Evolutionary conservation across 2,329 filamentous ascomycete genomes (phyloP).

Genomic region (Parastagonospora avenae): DNA sequence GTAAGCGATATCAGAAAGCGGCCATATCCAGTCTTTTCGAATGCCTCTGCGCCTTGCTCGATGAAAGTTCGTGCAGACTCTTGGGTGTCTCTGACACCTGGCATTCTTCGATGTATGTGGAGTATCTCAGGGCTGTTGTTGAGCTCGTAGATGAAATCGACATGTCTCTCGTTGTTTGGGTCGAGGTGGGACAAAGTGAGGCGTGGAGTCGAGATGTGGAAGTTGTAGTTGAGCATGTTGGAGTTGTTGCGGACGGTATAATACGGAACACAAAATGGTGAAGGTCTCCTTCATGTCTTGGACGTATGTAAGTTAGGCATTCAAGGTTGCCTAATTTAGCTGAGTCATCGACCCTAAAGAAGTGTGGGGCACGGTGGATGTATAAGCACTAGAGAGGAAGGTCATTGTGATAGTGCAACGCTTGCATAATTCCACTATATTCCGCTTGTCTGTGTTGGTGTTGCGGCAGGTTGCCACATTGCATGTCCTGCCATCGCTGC

Average conservation of each 20-base stretch:
- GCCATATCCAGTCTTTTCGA: conserved; percentile 34
- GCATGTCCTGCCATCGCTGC: conserved; percentile 31
- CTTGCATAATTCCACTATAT: neutral
- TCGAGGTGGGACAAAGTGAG: conserved; percentile 24
- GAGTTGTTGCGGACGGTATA: neutral
- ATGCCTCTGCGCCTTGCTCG: conserved; percentile 4
- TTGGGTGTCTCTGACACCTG: neutral
- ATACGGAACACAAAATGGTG: too few relatives aligned
- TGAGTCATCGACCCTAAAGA: neutral
- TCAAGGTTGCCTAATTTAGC: neutral
- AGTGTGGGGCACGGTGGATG: neutral
- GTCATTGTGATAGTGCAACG: neutral
- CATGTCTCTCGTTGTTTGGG: conserved; percentile 17
- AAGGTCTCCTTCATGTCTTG: neutral
- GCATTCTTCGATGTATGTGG: neutral
- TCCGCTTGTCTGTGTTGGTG: conserved; percentile 28
- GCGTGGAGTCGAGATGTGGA: conserved; percentile 65
- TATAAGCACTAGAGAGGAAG: neutral
- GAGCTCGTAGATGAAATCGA: conserved; percentile 15
- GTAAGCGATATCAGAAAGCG: conserved; percentile 34
- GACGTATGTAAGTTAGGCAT: too few relatives aligned
- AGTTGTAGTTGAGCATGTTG: conserved; percentile 62
- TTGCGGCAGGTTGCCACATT: conserved; percentile 30
- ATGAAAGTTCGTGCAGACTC: neutral
- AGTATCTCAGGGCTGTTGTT: conserved; percentile 10